These are phyloP conservation scores for Solanum raphanifolium DNA, from an alignment of 257 asterid genomes.

Conservation along the genomic window DNA sequence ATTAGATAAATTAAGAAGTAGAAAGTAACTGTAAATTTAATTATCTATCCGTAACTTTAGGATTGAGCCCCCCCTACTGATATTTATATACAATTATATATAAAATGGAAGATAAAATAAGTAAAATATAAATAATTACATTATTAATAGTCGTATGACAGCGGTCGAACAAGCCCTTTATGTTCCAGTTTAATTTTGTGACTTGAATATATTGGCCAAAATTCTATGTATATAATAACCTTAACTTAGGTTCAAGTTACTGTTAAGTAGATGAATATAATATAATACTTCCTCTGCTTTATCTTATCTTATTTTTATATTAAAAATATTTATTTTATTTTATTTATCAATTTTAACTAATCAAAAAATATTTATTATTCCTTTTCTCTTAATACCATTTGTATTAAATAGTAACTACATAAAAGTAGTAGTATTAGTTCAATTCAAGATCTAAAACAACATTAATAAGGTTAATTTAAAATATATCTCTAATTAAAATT, in stretches of 20 bases:
- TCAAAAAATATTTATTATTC: no score
- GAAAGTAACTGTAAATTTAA: no score
- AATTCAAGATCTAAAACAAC: no score
- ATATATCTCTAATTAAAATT: no score
- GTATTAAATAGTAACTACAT: background rate
- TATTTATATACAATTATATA: background rate
- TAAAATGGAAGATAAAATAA: background rate
- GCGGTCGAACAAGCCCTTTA: background rate
- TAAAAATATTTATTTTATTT: no score
- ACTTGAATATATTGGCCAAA: background rate
- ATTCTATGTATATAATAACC: background rate
- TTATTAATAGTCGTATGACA: background rate
- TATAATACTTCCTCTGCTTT: background rate
- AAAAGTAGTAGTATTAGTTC: background rate
- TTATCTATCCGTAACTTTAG: background rate
- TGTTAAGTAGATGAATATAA: background rate
- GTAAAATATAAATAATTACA: background rate
- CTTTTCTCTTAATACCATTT: no score
- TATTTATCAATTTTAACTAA: background rate
- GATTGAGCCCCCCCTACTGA: background rate
- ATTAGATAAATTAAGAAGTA: no score
- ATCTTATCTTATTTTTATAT: no score
- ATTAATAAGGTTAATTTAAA: no score
- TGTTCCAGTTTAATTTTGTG: background rate
- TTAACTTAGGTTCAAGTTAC: background rate